Base-by-base conservation (phyloP, 208 protist species). In the Leishmania gerbilli region DNA sequence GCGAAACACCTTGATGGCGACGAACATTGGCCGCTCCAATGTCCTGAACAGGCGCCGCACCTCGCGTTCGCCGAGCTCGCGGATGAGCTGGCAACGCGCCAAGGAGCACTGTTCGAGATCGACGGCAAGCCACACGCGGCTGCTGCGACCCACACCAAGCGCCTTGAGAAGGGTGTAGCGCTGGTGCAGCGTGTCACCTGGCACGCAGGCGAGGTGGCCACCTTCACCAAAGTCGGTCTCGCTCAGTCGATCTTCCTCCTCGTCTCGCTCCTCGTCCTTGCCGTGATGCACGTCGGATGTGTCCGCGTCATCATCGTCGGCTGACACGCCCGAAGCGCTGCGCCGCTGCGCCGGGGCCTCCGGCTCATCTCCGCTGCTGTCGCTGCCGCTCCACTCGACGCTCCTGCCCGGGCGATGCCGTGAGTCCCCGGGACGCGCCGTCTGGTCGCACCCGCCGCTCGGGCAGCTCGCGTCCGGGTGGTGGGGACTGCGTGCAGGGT, bases 1-100 rank as follows among this genome's bases (percentile, higher is more conserved):
- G 49, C 88, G 89, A 58, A 93, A 94, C 24, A 92, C 84, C 45
- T 96, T 96, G 64, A 96, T 93, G 65, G 92, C 89, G 51, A 92
- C 92, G 67, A 93, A 93, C 74, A 95, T 65, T 3, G 90, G 87
- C 40, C 68, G 71, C 47, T 89, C 88, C 45, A 62, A 31, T 0
- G 84, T 84, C 37, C 84, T 86, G 78, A 91, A 86, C 72, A 90
- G 74, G 13, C 42, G 60, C 60, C 31, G 24, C 60, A 67, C 60
- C 60, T 37, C 60, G 24, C 60, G 24, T 62, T 62, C 56, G 24
- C 56, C 56, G 24, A 62, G 56, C 56, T 62, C 56, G 56, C 56
- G 56, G 56, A 62, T 62, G 24, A 62, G 24, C 56, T 62, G 56
- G 56, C 83, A 86, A 27, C 87, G 88, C 3, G 84, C 75, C 45